Evolutionary conservation across 441 rosid species (phyloP).

Genomic region (Metrosideros polymorpha): DNA sequence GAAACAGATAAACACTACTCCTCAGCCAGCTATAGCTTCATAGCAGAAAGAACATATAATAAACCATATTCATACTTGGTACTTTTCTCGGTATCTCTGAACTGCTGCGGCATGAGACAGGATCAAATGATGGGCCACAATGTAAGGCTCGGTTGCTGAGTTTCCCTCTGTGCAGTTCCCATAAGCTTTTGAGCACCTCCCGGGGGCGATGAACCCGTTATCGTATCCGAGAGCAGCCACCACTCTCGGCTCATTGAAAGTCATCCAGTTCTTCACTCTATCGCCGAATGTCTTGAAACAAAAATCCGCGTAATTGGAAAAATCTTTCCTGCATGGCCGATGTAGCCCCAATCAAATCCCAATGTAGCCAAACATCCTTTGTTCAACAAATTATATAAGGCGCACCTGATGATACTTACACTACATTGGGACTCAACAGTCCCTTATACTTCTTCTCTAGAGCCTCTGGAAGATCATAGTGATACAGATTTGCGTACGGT

Average conservation of each 20-base stretch:
- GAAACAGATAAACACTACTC: background rate
- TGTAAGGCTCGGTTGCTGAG: constrained; percentile 88
- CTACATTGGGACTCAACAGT: constrained; percentile 51
- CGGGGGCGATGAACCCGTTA: constrained; percentile 72
- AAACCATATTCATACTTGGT: constrained; percentile 30
- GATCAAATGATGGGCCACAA: constrained; percentile 69
- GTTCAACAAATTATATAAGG: background rate
- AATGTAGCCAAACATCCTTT: background rate
- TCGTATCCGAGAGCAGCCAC: constrained; percentile 89
- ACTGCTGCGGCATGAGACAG: constrained; percentile 74
- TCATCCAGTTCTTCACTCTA: constrained; percentile 95
- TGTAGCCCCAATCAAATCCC: background rate
- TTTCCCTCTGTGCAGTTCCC: constrained; percentile 77
- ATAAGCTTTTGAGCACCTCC: constrained; percentile 69
- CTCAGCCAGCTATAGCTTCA: background rate
- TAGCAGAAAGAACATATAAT: background rate
- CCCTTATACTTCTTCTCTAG: constrained; percentile 74
- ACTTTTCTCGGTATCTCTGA: constrained; percentile 67
- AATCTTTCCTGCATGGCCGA: constrained; percentile 52
- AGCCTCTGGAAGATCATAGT: constrained; percentile 80
- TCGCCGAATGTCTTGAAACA: constrained; percentile 84
- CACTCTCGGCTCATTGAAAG: constrained; percentile 87
- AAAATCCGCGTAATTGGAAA: constrained; percentile 78
- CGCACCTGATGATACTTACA: constrained; percentile 34
- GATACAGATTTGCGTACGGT: constrained; percentile 78